phyloP scores from a whole-genome alignment of 345 rosid genomes.

The Acer yangbiense region DNA sequence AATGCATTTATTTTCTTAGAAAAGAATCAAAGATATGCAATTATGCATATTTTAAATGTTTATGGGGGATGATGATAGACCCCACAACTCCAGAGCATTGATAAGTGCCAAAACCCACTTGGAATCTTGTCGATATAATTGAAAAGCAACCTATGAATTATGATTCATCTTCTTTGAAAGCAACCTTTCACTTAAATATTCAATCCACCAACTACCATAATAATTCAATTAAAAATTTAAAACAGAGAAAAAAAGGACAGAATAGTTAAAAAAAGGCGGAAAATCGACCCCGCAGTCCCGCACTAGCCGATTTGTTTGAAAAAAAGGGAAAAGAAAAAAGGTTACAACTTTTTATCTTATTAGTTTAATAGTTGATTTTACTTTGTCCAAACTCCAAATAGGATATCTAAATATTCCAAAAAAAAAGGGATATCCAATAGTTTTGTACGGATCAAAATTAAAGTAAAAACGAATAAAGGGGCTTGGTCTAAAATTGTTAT shows the following conservation, averaged over 20 bases:
- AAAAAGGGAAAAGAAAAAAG: no score
- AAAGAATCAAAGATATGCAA: no score
- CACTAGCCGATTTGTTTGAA: background rate
- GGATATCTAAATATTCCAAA: no score
- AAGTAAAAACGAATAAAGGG: no score
- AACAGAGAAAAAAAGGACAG: background rate
- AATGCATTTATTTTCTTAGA: no score
- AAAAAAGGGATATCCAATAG: no score
- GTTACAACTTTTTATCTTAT: no score
- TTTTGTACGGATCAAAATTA: no score
- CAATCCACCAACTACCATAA: background rate
- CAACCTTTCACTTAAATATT: constrained; percentile 10
- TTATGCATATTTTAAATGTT: constrained; percentile 11
- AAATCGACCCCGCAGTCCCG: constrained; percentile 12
- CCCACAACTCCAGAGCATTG: background rate
- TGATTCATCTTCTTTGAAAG: constrained; percentile 9
- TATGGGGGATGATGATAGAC: background rate
- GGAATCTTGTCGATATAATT: background rate
- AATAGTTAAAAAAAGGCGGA: background rate
- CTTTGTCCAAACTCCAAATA: no score
- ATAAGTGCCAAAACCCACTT: background rate
- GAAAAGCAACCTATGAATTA: constrained; percentile 3
- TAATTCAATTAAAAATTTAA: background rate
- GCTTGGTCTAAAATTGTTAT: background rate
- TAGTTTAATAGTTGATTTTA: no score